phyloP scores from a whole-genome alignment of 2,329 filamentous ascomycete species.

The Coleophoma eucalyptorum region DNA sequence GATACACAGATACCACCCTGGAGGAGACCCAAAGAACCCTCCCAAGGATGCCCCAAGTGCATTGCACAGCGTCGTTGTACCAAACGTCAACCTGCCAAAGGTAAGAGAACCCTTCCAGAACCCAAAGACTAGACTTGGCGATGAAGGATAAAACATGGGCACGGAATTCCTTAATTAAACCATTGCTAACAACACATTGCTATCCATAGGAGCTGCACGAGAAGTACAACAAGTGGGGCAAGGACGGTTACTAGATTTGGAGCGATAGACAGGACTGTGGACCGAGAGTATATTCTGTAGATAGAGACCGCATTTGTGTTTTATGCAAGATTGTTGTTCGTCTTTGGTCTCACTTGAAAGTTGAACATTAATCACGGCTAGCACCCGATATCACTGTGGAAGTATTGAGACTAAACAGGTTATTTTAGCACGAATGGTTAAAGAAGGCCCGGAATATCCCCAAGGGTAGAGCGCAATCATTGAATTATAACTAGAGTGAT shows the following conservation, averaged over 20 bases:
- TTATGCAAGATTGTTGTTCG: too few species aligned
- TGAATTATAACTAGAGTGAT: too few species aligned
- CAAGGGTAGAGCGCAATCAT: too few species aligned
- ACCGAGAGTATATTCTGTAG: slow-evolving; percentile 19
- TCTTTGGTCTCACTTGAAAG: too few species aligned
- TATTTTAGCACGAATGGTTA: too few species aligned
- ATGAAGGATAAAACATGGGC: not conserved
- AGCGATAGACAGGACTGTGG: slow-evolving; percentile 33
- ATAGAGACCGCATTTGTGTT: slow-evolving; percentile 8
- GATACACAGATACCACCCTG: slow-evolving; percentile 43
- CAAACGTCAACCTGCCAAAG: slow-evolving; percentile 89
- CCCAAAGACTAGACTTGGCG: too few species aligned
- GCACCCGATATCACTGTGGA: too few species aligned
- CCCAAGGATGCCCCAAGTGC: slow-evolving; percentile 92
- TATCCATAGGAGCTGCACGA: slow-evolving; percentile 76
- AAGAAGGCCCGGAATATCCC: too few species aligned
- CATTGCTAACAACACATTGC: not conserved
- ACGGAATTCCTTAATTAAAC: not conserved
- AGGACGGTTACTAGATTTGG: slow-evolving; percentile 67
- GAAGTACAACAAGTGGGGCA: slow-evolving; percentile 99
- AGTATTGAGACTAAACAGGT: too few species aligned
- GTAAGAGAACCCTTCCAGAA: slow-evolving; percentile 36
- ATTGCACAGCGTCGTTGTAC: slow-evolving; percentile 90
- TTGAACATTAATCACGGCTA: too few species aligned
- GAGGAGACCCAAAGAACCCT: slow-evolving; percentile 70